Base-by-base conservation (phyloP, 2,329 filamentous ascomycete genomes). In the Alternaria dauci region DNA sequence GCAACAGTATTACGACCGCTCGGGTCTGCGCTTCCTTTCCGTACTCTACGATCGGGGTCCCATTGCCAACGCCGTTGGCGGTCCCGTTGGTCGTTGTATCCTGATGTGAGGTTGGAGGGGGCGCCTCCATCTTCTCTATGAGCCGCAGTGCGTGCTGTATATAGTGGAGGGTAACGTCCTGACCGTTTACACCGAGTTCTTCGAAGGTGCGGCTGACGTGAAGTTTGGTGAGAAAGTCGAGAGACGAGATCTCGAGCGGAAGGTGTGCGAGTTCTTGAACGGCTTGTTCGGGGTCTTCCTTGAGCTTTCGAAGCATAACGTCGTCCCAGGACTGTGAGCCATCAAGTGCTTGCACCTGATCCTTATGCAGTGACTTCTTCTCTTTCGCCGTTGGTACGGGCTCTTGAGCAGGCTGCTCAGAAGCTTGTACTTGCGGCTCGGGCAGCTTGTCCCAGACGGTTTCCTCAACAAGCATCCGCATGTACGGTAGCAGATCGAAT, bases 141-240 rank as follows among this genome's bases (percentile, higher is more conserved):
- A 71, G 63, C 23, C 77, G 77, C 8, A 81, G 73, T 16, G 71
- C 69, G 60, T 80, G 77, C 47, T 80, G 77, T 34, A 80, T 71
- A 61, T 75, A 81, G 36, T 73, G 69, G n/a, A 69, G 70, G 23
- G 76, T 71, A 50, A 50, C 69, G 65, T 28, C 67, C 52, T 9
- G 75, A 60, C 18, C 57, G 25, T 79, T 71, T 56, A 78, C 71
- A n/a, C 59, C 51, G 20, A 68, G 55, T 1, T 48, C 41, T 39
- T 68, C 60, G 30, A 76, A 70, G 3, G 68, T 71, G 26, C 52
- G 46, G 25, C 71, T 63, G 42, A 70, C 64, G 52, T 80, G 69
- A n/a, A 80, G 67, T n/a, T 68, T 74, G 43, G 76, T 80, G 47
- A 80, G 67, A 55, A 78, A 72, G 41, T 80, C 78, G 55, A 80